phyloP scores from a whole-genome alignment of 2,329 filamentous ascomycete species.

The Aspergillus latus region DNA sequence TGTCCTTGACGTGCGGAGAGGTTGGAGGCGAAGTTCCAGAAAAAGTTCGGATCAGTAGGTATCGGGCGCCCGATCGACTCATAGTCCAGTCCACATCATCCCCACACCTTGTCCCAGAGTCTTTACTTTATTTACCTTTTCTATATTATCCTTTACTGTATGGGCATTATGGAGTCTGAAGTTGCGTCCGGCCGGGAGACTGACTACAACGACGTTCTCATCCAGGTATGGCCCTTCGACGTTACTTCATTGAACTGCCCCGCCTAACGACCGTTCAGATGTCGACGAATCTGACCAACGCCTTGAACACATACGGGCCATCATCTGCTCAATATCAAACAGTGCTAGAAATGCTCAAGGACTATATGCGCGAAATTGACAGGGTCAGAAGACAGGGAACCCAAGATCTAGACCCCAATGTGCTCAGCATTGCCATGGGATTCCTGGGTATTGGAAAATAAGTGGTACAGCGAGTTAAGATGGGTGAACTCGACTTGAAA shows the following conservation, averaged over 20 bases:
- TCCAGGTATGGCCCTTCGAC: conserved; percentile 19
- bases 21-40: neutral
- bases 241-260: neutral
- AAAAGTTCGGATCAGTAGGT: conserved; percentile 7
- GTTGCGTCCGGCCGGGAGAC: neutral
- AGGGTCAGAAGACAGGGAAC: conserved; percentile 9
- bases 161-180: conserved; percentile 4
- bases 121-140: neutral
- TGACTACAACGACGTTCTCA: conserved; percentile 24
- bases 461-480: neutral
- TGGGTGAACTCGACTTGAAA: neutral
- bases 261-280: conserved; percentile 29
- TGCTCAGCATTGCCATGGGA: conserved; percentile 34
- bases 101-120: neutral
- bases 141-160: neutral
- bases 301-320: conserved; percentile 40
- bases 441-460: conserved; percentile 32
- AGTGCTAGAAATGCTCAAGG: conserved; percentile 38
- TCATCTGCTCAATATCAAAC: conserved; percentile 39
- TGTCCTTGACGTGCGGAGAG: neutral
- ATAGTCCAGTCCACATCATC: neutral
- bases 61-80: neutral
- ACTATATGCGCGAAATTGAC: conserved; percentile 35
- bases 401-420: conserved; percentile 30
- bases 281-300: conserved; percentile 45